Base-by-base conservation (phyloP, 805 yeast genomes). In the Nakazawaea ernobii region DNA sequence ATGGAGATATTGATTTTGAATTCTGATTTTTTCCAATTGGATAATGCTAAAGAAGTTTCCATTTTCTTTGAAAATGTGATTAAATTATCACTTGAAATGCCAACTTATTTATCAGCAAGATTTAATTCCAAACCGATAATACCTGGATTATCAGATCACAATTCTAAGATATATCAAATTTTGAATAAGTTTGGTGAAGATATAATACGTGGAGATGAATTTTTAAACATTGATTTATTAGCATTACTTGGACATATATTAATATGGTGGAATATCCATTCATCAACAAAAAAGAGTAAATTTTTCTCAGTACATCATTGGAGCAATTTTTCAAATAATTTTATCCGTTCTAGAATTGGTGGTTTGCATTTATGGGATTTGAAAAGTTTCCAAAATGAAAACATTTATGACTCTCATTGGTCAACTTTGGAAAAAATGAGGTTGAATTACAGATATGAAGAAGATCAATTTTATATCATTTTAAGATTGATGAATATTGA, bases 311-410 rank as follows among this genome's bases (percentile, higher is more conserved):
- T 24, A 9, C 39, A 42, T 33, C 39, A 42, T 42, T 24, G 13
- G 24, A 33, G 27, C 10, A 24, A 26, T 1, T 24, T 35, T 14
- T 9, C 15, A 8, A 28, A 33, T 24, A 26, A 9, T 26, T 8
- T 26, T 6, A 33, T 42, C 10, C 20, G 11, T 9, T 5, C 6
- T 8, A 38, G 24, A 32, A 10, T 38, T 24, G 39, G 43, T 15
- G 49, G 39, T 13, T 20, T 8, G 8, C 49, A 46, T 46, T 32
- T 46, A 5, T 46, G 49, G 49, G 45, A 46, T 30, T 3, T 15
- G 8, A 20, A 28, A 15, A 35, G 33, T 17, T 43, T 28, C 15
- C 44, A 33, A 26, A 32, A 24, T 13, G 30, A 24, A 9, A 13
- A 10, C 4, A 32, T 41, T 6, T 11, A 14, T 17, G 45, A 41